Conservation (phyloP, 352 stramenopile genomes). For the Pythium vanterpoolii region DNA sequence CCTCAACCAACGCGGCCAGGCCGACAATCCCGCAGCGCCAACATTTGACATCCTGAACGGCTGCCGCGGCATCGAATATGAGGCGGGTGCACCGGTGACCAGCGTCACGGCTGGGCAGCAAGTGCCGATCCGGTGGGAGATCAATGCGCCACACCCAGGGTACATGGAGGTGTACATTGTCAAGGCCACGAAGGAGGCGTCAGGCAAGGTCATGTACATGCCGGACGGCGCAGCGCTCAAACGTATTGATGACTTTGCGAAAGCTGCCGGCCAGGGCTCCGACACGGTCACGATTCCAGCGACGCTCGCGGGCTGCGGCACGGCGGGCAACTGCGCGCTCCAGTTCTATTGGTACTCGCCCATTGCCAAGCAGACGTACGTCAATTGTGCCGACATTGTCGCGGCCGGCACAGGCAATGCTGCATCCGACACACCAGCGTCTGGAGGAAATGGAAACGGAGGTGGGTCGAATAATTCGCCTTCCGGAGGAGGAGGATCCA, state of each 20-base stretch:
- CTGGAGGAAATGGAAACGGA: too few relatives aligned
- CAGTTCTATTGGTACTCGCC: constrained; percentile 65
- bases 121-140: constrained; percentile 41
- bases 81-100: constrained; percentile 36
- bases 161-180: constrained; percentile 54
- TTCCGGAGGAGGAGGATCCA: too few relatives aligned
- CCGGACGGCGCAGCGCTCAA: constrained; percentile 30
- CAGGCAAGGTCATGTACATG: constrained; percentile 45
- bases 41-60: constrained; percentile 65
- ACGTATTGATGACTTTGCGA: constrained; percentile 38
- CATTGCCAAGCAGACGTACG: constrained; percentile 52
- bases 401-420: constrained; percentile 22
- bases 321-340: constrained; percentile 39
- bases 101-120: constrained; percentile 30
- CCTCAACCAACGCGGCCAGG: constrained; percentile 40
- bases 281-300: constrained; percentile 36
- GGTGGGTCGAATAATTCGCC: not conserved
- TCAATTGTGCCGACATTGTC: constrained; percentile 49
- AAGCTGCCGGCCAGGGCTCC: constrained; percentile 24
- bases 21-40: constrained; percentile 32
- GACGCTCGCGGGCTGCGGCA: constrained; percentile 34
- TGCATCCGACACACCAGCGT: not conserved
- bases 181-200: constrained; percentile 32
- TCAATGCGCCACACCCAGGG: constrained; percentile 51
- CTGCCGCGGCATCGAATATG: constrained; percentile 51